phyloP scores from a whole-genome alignment of 805 yeast genomes.

The Suhomyces pyralidae region DNA sequence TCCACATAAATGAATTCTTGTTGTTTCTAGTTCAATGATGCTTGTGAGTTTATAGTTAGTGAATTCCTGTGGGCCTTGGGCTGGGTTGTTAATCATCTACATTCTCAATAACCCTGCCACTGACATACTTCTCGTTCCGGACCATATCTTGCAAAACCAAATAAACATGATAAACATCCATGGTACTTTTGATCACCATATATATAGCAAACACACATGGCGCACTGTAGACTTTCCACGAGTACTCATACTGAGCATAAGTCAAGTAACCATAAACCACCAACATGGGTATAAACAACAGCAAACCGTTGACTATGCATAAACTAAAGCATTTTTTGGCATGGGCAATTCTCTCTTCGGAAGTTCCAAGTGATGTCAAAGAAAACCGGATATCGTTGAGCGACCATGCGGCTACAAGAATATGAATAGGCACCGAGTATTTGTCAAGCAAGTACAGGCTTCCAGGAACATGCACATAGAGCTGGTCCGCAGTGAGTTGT shows the following conservation, averaged over 20 bases:
- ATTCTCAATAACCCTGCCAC: conserved; percentile 54
- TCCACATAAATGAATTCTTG: too few relatives aligned
- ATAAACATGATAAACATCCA: neutral
- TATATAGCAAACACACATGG: neutral
- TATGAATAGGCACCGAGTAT: conserved; percentile 10
- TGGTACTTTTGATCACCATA: neutral
- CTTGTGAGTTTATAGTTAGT: too few relatives aligned
- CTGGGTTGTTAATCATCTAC: too few relatives aligned
- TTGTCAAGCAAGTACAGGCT: neutral
- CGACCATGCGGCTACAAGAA: conserved; percentile 19
- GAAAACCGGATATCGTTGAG: conserved; percentile 9
- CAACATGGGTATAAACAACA: neutral
- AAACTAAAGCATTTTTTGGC: neutral
- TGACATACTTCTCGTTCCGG: conserved; percentile 56
- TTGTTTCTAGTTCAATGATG: too few relatives aligned
- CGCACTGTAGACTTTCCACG: neutral
- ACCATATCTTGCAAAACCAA: conserved; percentile 38
- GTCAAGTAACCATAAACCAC: neutral
- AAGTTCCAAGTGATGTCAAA: neutral
- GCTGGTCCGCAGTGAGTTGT: neutral
- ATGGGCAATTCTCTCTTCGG: neutral
- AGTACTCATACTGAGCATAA: neutral
- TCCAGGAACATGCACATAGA: neutral
- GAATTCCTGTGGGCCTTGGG: too few relatives aligned
- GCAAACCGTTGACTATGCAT: neutral